Evolutionary conservation across 2,329 filamentous ascomycete genomes (phyloP).

Genomic region (Aspergillus novoparasiticus): DNA sequence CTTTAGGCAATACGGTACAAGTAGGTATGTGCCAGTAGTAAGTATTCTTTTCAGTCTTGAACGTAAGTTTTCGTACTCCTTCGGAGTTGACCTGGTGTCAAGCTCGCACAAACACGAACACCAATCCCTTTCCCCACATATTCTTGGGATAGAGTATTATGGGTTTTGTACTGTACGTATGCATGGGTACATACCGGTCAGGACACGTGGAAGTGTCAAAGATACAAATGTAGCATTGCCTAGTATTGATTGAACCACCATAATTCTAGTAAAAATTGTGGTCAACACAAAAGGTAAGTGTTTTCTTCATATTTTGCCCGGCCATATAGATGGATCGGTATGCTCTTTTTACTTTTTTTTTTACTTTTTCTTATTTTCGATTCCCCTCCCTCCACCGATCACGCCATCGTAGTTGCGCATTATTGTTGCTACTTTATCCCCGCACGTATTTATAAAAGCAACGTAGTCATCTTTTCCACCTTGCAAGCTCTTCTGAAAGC

Average conservation of each 20-base stretch:
- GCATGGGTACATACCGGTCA: no score
- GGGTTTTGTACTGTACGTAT: no score
- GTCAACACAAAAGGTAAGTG: background rate
- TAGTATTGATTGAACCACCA: no score
- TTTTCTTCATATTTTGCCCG: background rate
- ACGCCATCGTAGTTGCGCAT: slow-evolving; percentile 15
- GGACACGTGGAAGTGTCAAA: no score
- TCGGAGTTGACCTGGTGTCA: no score
- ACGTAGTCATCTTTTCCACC: background rate
- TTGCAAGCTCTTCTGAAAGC: slow-evolving; percentile 5
- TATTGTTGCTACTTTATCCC: background rate
- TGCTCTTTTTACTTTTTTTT: background rate
- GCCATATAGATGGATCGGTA: background rate
- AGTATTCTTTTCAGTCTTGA: no score
- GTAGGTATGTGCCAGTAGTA: no score
- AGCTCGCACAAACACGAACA: no score
- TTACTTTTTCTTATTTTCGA: background rate
- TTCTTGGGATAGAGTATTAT: background rate
- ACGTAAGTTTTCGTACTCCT: no score
- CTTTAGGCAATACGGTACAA: no score
- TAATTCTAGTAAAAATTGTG: background rate
- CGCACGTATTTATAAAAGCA: background rate
- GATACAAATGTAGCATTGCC: no score
- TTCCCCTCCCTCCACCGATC: slow-evolving; percentile 8
- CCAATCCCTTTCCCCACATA: no score